A percentile compares a stretch with the other conserved stretches of the same genome.
Conservation (phyloP, 2,329 filamentous ascomycete species). For the Sporothrix sp. region DNA sequence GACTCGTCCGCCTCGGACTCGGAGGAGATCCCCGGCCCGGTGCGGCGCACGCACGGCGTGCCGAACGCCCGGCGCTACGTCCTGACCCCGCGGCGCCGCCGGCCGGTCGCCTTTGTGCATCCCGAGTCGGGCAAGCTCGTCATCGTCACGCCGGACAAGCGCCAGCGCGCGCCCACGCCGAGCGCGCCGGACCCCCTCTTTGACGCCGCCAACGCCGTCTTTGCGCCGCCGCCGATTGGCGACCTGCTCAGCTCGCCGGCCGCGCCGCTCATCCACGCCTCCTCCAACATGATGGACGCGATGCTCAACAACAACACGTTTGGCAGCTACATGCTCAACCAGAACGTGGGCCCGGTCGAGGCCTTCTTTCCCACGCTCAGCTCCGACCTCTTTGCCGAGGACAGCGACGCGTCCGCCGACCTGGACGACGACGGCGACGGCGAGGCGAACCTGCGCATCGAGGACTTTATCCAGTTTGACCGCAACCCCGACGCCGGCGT, state of each 20-base stretch:
- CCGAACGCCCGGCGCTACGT: conserved; percentile 47
- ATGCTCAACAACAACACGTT: conserved; percentile 51
- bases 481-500: conserved; percentile 25
- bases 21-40: conserved; percentile 37
- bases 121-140: conserved; percentile 51
- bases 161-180: too few species aligned
- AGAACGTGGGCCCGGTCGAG: conserved; percentile 63
- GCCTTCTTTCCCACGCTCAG: conserved; percentile 60
- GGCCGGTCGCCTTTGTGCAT: conserved; percentile 50
- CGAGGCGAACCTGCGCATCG: conserved; percentile 54
- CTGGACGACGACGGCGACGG: conserved; percentile 59
- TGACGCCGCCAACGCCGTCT: background rate
- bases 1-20: conserved; percentile 43
- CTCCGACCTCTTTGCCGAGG: conserved; percentile 46
- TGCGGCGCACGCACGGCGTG: conserved; percentile 40
- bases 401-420: conserved; percentile 36
- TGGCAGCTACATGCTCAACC: conserved; percentile 49
- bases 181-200: too few species aligned
- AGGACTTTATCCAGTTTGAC: conserved; percentile 66
- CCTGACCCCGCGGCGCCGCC: conserved; percentile 43
- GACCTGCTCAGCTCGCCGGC: conserved; percentile 25
- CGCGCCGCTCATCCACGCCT: conserved; percentile 55
- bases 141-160: conserved; percentile 49
- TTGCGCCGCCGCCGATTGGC: background rate
- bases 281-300: conserved; percentile 70